These are phyloP conservation scores for Rhizopus delemar DNA, from an alignment of 371 early-diverging fungal genomes.

Conservation along the genomic window DNA sequence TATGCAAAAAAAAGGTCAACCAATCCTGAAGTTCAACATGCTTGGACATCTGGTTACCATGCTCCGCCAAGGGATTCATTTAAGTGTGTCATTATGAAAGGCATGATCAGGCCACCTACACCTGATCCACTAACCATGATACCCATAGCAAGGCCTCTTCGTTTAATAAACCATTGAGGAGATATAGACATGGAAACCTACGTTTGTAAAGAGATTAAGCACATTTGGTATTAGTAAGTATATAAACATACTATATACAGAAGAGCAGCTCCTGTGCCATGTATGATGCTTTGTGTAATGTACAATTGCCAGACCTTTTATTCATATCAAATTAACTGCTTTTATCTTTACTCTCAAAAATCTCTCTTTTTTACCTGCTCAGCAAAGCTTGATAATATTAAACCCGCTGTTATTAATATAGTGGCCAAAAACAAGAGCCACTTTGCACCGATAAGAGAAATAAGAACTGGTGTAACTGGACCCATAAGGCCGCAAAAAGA, in stretches of 20 bases:
- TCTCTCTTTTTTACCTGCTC: conserved; percentile 9
- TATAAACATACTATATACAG: conserved; percentile 19
- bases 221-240: not conserved
- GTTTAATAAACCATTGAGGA: conserved; percentile 74
- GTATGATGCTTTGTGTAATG: conserved; percentile 36
- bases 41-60: conserved; percentile 30
- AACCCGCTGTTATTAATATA: conserved; percentile 27
- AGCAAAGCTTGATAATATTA: conserved; percentile 33
- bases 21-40: too few relatives aligned
- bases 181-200: conserved; percentile 54
- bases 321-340: not conserved
- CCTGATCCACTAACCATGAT: conserved; percentile 78
- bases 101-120: conserved; percentile 74
- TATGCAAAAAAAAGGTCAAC: conserved; percentile 4
- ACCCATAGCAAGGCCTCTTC: conserved; percentile 75
- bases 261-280: conserved; percentile 51
- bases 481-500: conserved; percentile 36
- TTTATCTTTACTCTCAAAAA: not conserved
- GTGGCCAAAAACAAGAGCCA: conserved; percentile 29
- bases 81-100: conserved; percentile 63
- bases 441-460: conserved; percentile 28
- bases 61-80: conserved; percentile 58
- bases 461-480: conserved; percentile 29
- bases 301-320: conserved; percentile 38
- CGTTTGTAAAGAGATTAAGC: not conserved